Evolutionary conservation across 2,329 filamentous ascomycete genomes (phyloP), one percentile per base, ranked within the genome.

Genomic region (Fusarium austroafricanum): DNA sequence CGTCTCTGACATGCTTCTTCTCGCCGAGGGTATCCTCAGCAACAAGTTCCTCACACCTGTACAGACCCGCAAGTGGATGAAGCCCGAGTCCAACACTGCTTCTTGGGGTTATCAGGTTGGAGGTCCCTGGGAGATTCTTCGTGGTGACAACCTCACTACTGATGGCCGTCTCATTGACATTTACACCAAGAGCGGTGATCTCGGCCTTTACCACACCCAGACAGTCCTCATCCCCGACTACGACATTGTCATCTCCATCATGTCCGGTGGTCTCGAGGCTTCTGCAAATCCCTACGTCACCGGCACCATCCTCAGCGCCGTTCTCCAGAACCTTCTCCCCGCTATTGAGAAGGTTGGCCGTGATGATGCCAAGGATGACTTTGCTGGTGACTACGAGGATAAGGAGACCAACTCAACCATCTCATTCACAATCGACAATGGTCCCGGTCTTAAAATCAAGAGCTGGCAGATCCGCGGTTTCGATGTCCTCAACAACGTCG

Each of bases 41-140:
- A 75, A 81, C 67, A 76, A 77, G n/a, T 76, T 84, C 11, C 77
- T 84, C 5, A 71, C 79, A 0, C 72, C 79, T 0, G 67, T 69
- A 9, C 62, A 78, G 44, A 83, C 84, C 1, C 75, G 81, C 11
- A 71, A 76, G 47, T 85, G 83, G 83, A 76, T 85, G 62, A 83
- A 84, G 63, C 83, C 79, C 5, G 71, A 74, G 5, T 69, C 76
- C 8, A 76, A 77, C 66, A 83, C 80, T 2, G 78, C 78, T 0
- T 77, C 75, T 5, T 73, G 74, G 55, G 77, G 76, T 4, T 75
- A 77, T 39, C 76, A 78, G 26, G 74, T 84, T 31, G 83, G 83
- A 10, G 77, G 76, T 8, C 82, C 82, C 0, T 85, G 83, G 82
- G 83, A 85, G 67, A 85, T 85, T 46, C 73, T 79, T 23, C 79